phyloP scores from a whole-genome alignment of 495 filamentous ascomycete species.

The Glarea lozoyensis region DNA sequence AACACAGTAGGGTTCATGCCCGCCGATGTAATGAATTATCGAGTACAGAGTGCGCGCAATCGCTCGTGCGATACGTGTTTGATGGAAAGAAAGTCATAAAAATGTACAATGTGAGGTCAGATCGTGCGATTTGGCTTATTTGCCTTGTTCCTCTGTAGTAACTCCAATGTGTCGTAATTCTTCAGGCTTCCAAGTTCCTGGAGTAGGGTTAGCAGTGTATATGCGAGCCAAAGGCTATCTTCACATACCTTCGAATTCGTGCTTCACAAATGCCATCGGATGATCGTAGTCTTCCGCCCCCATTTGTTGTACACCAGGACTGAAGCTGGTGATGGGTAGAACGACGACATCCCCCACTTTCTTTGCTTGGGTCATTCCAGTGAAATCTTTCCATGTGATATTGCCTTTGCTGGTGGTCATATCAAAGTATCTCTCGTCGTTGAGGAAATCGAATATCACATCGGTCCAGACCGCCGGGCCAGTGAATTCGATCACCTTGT shows the following conservation, averaged over 20 bases:
- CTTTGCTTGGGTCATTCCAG: constrained; percentile 68
- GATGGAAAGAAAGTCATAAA: background rate
- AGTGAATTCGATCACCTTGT: constrained; percentile 91
- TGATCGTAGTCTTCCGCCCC: constrained; percentile 83
- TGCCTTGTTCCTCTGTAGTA: constrained; percentile 1
- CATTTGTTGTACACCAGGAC: constrained; percentile 90
- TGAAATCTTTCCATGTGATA: constrained; percentile 84
- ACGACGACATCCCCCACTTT: constrained; percentile 93
- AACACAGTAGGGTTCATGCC: background rate
- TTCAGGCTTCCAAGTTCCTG: constrained; percentile 77
- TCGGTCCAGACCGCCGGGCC: constrained; percentile 96
- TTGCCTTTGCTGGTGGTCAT: constrained; percentile 59
- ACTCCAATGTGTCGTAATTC: constrained; percentile 49
- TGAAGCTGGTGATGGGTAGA: constrained; percentile 94
- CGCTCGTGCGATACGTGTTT: background rate
- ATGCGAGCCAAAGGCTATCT: too few relatives aligned
- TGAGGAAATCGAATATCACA: constrained; percentile 84
- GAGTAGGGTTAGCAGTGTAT: constrained; percentile 1
- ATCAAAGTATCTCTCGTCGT: constrained; percentile 83
- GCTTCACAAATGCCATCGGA: constrained; percentile 96
- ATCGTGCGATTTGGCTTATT: constrained; percentile 2
- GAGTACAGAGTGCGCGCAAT: background rate
- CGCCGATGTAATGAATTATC: background rate
- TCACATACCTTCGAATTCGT: constrained; percentile 80
- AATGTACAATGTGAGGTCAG: background rate